phyloP scores from a whole-genome alignment of 2,329 filamentous ascomycete genomes.

The Hypomyces perniciosus region DNA sequence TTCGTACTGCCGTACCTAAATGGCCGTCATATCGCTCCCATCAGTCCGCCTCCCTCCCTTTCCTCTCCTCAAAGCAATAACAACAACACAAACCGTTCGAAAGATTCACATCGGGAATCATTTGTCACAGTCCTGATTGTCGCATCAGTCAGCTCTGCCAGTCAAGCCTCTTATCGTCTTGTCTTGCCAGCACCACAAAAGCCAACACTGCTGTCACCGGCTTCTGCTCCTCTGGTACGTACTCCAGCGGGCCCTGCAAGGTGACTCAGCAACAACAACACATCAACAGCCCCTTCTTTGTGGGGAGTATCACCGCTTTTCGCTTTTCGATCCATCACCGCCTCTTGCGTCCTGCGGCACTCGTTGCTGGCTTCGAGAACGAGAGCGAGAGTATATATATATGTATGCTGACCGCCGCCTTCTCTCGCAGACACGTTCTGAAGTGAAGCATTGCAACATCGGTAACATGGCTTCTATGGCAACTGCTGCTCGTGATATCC shows the following conservation, averaged over 20 bases:
- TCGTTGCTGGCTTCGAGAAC: not conserved
- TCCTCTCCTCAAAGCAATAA: constrained; percentile 41
- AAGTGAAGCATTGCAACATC: constrained; percentile 36
- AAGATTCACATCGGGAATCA: constrained; percentile 49
- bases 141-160: constrained; percentile 49
- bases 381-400: not conserved
- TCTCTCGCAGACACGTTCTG: constrained; percentile 33
- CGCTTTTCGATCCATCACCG: constrained; percentile 3
- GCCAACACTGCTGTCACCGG: constrained; percentile 18
- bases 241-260: constrained; percentile 14
- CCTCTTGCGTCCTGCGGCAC: constrained; percentile 5
- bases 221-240: constrained; percentile 30
- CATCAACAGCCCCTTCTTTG: constrained; percentile 9
- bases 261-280: constrained; percentile 17
- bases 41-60: constrained; percentile 26
- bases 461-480: constrained; percentile 58
- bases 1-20: not conserved
- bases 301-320: constrained; percentile 5
- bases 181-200: constrained; percentile 20
- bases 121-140: constrained; percentile 56
- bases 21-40: constrained; percentile 21
- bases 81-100: constrained; percentile 45
- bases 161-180: constrained; percentile 24
- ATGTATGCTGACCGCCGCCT: constrained; percentile 9
- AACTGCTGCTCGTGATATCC: constrained; percentile 63